These are phyloP conservation scores for Pyropia yezoensis DNA, from an alignment of 23 red algal genomes.

Conservation along the genomic window DNA sequence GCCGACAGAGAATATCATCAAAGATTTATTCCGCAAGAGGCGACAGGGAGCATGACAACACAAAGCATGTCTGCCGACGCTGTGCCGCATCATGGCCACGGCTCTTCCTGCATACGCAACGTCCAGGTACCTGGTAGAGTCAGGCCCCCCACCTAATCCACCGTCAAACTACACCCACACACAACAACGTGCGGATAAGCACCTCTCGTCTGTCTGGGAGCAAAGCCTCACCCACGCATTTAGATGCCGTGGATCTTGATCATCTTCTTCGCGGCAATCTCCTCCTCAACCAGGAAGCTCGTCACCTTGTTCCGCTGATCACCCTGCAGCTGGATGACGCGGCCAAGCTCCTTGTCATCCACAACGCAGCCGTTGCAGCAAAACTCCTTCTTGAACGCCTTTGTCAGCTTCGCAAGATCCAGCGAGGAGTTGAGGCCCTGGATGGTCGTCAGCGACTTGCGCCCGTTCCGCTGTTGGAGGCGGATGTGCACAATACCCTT, in stretches of 20 bases:
- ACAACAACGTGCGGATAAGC: too few species aligned
- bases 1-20: too few species aligned
- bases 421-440: conserved; percentile 92
- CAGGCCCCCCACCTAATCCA: too few species aligned
- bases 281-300: conserved; percentile 84
- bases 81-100: too few species aligned
- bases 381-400: conserved; percentile 99
- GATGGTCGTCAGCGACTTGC: conserved; percentile 97
- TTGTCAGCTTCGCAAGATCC: conserved; percentile 93
- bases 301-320: conserved; percentile 98
- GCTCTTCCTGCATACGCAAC: too few species aligned
- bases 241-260: conserved; percentile 99
- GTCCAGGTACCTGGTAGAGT: too few species aligned
- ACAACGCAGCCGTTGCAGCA: conserved; percentile 99
- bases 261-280: conserved; percentile 88
- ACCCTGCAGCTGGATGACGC: conserved; percentile 96
- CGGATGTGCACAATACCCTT: conserved; percentile 97
- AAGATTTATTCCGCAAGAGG: too few species aligned
- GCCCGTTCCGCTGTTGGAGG: conserved; percentile 92
- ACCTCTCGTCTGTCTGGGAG: too few species aligned
- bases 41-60: too few species aligned
- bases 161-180: too few species aligned
- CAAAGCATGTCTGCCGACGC: too few species aligned
- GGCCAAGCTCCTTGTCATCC: conserved; percentile 86
- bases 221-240: background rate